These are phyloP conservation scores for Solanum chiquidenum DNA, from an alignment of 257 asterid genomes.

Conservation along the genomic window DNA sequence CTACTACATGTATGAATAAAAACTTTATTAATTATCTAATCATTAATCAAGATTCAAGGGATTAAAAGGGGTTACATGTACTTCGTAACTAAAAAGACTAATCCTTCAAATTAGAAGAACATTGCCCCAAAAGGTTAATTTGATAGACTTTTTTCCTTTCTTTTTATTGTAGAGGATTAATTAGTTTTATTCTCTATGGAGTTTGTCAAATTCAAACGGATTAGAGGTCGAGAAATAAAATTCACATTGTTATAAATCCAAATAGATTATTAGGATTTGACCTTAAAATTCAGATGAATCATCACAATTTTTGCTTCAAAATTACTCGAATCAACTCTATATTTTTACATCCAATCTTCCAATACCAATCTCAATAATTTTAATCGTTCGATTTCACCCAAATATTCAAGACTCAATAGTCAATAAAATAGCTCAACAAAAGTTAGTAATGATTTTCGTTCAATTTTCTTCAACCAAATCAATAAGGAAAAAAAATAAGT, in stretches of 20 bases:
- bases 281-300: not conserved
- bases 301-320: not conserved
- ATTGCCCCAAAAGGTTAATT: not conserved
- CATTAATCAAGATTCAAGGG: not conserved
- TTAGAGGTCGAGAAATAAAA: not conserved
- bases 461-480: not conserved
- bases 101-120: not conserved
- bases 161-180: not conserved
- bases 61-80: not conserved
- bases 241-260: not conserved
- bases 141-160: not conserved
- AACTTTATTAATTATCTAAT: not conserved
- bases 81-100: not conserved
- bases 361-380: not conserved
- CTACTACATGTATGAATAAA: not conserved
- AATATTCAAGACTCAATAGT: not conserved
- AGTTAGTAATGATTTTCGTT: not conserved
- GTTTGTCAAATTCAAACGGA: not conserved
- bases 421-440: not conserved
- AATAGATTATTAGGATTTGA: not conserved
- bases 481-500: not conserved
- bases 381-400: not conserved
- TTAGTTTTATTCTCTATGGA: not conserved
- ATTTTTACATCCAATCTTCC: not conserved
- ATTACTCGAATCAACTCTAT: not conserved